A percentile compares a stretch with the other conserved stretches of the same genome.
Conservation (phyloP, 768 basidiomycete species). For the Amylocystis lapponica region DNA sequence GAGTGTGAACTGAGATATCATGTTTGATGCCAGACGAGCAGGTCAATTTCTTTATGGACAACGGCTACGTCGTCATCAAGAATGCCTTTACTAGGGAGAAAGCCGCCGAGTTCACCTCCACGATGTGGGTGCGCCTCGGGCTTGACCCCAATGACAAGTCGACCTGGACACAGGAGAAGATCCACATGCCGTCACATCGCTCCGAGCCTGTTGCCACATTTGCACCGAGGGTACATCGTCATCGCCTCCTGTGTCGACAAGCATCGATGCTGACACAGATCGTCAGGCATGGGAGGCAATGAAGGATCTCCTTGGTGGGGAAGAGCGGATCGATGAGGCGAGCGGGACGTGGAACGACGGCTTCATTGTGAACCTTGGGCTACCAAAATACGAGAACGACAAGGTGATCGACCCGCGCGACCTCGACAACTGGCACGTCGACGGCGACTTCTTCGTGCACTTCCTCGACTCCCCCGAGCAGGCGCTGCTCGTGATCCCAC, state of each 20-base stretch:
- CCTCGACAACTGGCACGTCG: slow-evolving; percentile 61
- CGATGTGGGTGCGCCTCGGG: slow-evolving; percentile 48
- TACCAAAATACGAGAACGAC: slow-evolving; percentile 33
- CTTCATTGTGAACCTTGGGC: slow-evolving; percentile 60
- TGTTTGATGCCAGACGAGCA: slow-evolving; percentile 47
- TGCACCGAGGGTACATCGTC: slow-evolving; percentile 40
- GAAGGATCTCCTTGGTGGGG: slow-evolving; percentile 53
- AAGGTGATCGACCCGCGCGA: slow-evolving; percentile 33
- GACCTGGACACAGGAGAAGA: slow-evolving; percentile 47
- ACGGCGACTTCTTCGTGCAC: slow-evolving; percentile 56
- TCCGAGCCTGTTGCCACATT: slow-evolving; percentile 42
- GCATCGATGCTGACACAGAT: not conserved
- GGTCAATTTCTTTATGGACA: slow-evolving; percentile 48
- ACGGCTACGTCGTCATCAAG: slow-evolving; percentile 50
- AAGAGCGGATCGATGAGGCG: slow-evolving; percentile 48
- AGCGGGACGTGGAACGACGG: slow-evolving; percentile 49
- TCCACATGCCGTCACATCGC: slow-evolving; percentile 58
- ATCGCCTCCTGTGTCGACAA: not conserved
- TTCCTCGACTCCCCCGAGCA: slow-evolving; percentile 65
- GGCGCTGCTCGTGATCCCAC: slow-evolving; percentile 54
- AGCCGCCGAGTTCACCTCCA: slow-evolving; percentile 42
- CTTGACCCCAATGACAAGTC: slow-evolving; percentile 47
- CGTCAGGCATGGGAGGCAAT: slow-evolving; percentile 54
- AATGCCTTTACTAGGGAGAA: slow-evolving; percentile 48
- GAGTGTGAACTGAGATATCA: not conserved